A percentile compares a stretch with the other conserved stretches of the same genome.
phyloP scores from a whole-genome alignment of 1,284 basidiomycete genomes.

The Fistulina hepatica region DNA sequence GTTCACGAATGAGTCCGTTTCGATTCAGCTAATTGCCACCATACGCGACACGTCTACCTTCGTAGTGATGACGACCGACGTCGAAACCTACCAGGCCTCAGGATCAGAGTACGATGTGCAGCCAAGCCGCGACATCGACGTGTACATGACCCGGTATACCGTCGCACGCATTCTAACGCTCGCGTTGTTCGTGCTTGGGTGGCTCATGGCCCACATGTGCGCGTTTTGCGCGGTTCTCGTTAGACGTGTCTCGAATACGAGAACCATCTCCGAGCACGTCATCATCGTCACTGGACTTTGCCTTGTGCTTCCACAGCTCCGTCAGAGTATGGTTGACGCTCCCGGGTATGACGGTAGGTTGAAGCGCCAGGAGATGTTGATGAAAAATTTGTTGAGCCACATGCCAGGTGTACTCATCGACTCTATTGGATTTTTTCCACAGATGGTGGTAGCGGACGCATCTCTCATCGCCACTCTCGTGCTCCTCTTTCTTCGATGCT shows the following conservation, averaged over 20 bases:
- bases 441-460: too few species aligned
- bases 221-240: slow-evolving; percentile 36
- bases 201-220: slow-evolving; percentile 43
- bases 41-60: slow-evolving; percentile 39
- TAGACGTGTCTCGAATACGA: slow-evolving; percentile 23
- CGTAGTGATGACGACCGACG: slow-evolving; percentile 30
- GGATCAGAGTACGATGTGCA: slow-evolving; percentile 18
- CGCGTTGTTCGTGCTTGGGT: slow-evolving; percentile 36
- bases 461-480: too few species aligned
- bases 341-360: slow-evolving; percentile 42
- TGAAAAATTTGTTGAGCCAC: too few species aligned
- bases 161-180: slow-evolving; percentile 35
- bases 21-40: slow-evolving; percentile 34
- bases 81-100: slow-evolving; percentile 26
- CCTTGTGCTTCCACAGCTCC: slow-evolving; percentile 38
- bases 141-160: slow-evolving; percentile 33
- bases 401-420: too few species aligned
- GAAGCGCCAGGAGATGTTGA: too few species aligned
- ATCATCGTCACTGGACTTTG: slow-evolving; percentile 32
- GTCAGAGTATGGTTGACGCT: slow-evolving; percentile 47
- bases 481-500: too few species aligned
- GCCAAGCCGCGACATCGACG: slow-evolving; percentile 33
- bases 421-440: too few species aligned
- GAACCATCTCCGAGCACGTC: slow-evolving; percentile 29
- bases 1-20: slow-evolving; percentile 28